Percentiles rank a stretch among this genome's conserved stretches.
phyloP scores from a whole-genome alignment of 129 eudicot genomes.

The Flaveria ramosissima region DNA sequence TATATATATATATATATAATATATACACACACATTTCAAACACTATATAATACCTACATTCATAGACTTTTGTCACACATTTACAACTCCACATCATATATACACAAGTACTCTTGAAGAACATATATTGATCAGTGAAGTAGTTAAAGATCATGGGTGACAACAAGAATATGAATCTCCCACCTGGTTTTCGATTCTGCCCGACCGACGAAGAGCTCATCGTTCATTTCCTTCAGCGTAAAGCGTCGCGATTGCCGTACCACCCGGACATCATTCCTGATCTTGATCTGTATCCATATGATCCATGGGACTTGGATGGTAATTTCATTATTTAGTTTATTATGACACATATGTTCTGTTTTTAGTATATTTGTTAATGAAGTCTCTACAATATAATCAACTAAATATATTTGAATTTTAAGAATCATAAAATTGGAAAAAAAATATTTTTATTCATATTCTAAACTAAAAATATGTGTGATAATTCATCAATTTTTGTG shows the following conservation, averaged over 20 bases:
- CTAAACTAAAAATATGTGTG: too few relatives aligned
- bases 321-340: not conserved
- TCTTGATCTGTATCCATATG: conserved; percentile 73
- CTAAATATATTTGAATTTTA: too few relatives aligned
- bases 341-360: not conserved
- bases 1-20: conserved; percentile 39
- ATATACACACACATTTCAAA: conserved; percentile 15
- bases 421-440: too few relatives aligned
- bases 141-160: conserved; percentile 40
- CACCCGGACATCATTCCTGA: conserved; percentile 92
- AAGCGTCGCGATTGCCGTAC: conserved; percentile 66
- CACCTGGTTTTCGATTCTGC: conserved; percentile 82
- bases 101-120: not conserved
- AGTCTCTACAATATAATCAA: too few relatives aligned
- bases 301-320: conserved; percentile 96
- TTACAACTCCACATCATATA: not conserved
- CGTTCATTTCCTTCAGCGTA: conserved; percentile 87
- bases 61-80: conserved; percentile 7
- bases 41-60: conserved; percentile 32
- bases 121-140: not conserved
- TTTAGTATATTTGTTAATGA: too few relatives aligned
- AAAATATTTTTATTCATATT: too few relatives aligned
- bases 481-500: too few relatives aligned
- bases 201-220: conserved; percentile 91
- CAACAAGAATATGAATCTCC: conserved; percentile 56